These are phyloP conservation scores for Paecilomyces formosus DNA, from an alignment of 2,329 filamentous ascomycete species.

Conservation along the genomic window DNA sequence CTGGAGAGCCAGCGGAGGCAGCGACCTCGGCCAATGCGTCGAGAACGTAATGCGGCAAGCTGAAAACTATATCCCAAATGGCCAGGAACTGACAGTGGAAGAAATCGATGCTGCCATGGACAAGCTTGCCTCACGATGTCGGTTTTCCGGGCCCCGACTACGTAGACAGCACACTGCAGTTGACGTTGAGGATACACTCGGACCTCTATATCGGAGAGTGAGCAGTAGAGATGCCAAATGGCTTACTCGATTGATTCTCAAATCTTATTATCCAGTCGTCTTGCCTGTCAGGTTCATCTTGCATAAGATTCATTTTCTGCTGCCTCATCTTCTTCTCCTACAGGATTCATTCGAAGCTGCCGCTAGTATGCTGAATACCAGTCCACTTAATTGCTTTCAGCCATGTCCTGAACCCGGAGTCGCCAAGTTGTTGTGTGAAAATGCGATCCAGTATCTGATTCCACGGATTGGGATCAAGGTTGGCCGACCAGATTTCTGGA, in stretches of 20 bases:
- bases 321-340: constrained; percentile 64
- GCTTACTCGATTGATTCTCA: constrained; percentile 73
- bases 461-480: constrained; percentile 57
- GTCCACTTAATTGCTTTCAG: constrained; percentile 29
- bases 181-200: constrained; percentile 43
- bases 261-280: constrained; percentile 61
- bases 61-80: constrained; percentile 36
- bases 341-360: constrained; percentile 61
- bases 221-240: constrained; percentile 72
- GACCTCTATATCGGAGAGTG: constrained; percentile 52
- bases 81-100: constrained; percentile 54
- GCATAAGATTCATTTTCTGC: constrained; percentile 56
- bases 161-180: constrained; percentile 32
- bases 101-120: constrained; percentile 63
- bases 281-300: constrained; percentile 53
- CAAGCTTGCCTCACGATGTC: constrained; percentile 58
- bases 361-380: constrained; percentile 43
- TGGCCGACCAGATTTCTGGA: constrained; percentile 56
- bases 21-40: constrained; percentile 66
- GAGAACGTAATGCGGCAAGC: constrained; percentile 57
- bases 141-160: constrained; percentile 62
- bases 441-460: constrained; percentile 39
- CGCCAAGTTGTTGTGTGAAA: constrained; percentile 18
- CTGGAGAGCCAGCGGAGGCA: constrained; percentile 53
- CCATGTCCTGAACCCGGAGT: constrained; percentile 24